These are phyloP conservation scores for Diaporthe ilicicola DNA, from an alignment of 2,329 filamentous ascomycete species.

Conservation along the genomic window DNA sequence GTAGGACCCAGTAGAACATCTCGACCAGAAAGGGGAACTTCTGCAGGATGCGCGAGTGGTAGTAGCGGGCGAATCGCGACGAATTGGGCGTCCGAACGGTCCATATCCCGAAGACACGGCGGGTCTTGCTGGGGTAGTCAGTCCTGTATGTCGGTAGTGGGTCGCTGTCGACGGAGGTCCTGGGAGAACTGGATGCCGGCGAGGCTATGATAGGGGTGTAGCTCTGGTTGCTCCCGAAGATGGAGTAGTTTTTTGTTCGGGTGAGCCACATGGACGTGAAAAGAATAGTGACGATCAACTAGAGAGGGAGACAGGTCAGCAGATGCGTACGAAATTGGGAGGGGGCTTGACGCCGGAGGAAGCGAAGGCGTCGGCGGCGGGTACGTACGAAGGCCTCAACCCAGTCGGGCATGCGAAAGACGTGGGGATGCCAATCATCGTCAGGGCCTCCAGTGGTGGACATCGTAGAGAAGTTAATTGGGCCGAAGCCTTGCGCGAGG, in stretches of 20 bases:
- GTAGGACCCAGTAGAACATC: slow-evolving; percentile 79
- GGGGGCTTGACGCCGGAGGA: not conserved
- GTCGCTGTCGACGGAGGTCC: slow-evolving; percentile 34
- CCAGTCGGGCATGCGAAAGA: slow-evolving; percentile 44
- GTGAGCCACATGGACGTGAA: slow-evolving; percentile 49
- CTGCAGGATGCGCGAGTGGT: slow-evolving; percentile 67
- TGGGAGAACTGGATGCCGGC: slow-evolving; percentile 31
- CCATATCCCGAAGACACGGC: slow-evolving; percentile 43
- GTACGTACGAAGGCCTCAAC: slow-evolving; percentile 44
- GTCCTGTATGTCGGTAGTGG: slow-evolving; percentile 35
- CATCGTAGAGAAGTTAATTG: not conserved
- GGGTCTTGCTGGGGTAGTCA: slow-evolving; percentile 41
- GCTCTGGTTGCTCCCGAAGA: slow-evolving; percentile 37
- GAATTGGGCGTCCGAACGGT: slow-evolving; percentile 60
- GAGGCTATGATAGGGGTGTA: slow-evolving; percentile 29
- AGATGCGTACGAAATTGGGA: not conserved
- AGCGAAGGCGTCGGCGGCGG: not conserved
- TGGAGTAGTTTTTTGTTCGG: slow-evolving; percentile 46
- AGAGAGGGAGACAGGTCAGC: not conserved
- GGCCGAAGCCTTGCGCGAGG: not conserved
- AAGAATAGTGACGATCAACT: slow-evolving; percentile 49
- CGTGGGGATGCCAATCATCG: slow-evolving; percentile 34
- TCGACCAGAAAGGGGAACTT: slow-evolving; percentile 75
- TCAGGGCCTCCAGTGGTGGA: slow-evolving; percentile 13
- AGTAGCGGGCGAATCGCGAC: slow-evolving; percentile 63